Evolutionary conservation across 2,329 filamentous ascomycete genomes (phyloP), one percentile per base, ranked within the genome.

Genomic region (Ceratocystis cubensis): DNA sequence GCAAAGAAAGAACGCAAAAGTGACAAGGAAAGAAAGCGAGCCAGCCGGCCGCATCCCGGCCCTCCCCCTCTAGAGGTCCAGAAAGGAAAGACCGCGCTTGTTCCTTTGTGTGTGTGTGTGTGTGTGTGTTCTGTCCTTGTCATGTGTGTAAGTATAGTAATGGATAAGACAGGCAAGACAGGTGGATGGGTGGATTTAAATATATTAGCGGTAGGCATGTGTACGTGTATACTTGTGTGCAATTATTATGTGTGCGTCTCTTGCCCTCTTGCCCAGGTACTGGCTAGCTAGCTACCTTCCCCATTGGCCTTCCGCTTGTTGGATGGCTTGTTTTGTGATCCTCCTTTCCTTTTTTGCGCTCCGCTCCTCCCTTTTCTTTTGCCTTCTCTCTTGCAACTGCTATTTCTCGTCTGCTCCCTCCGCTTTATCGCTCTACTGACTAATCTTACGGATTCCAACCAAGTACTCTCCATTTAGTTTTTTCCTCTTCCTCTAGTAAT

Each of bases 261-360:
- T 22, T 28, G 25, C 22, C 46, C 46, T 50, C 46, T 50, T 7
- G 46, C 4, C 4, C 46, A n/a, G 46, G 46, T 22, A n/a, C 22
- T 50, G 6, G 8, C n/a, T 41, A 17, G n/a, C 59, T 33, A 20
- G 22, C 6, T 62, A 15, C 22, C 59, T 63, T 41, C 48, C 61
- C 45, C 61, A 45, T 50, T 63, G 25, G 37, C 15, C 48, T 57
- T 41, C 48, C 37, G 22, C 57, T 57, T 65, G n/a, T 45, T 37
- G 48, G n/a, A 56, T 30, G 53, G 10, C 53, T 30, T 37, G 33
- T 59, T 59, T 59, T 33, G 28, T n/a, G 17, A 59, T 62, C 61
- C 61, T 62, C 25, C 30, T 33, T 46, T 25, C 5, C 45, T 20
- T 33, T 65, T 41, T 33, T 28, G 28, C 28, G 28, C 10, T 41